These are phyloP conservation scores for Aspergillus avenaceus DNA, from an alignment of 495 filamentous ascomycete genomes.

Conservation along the genomic window DNA sequence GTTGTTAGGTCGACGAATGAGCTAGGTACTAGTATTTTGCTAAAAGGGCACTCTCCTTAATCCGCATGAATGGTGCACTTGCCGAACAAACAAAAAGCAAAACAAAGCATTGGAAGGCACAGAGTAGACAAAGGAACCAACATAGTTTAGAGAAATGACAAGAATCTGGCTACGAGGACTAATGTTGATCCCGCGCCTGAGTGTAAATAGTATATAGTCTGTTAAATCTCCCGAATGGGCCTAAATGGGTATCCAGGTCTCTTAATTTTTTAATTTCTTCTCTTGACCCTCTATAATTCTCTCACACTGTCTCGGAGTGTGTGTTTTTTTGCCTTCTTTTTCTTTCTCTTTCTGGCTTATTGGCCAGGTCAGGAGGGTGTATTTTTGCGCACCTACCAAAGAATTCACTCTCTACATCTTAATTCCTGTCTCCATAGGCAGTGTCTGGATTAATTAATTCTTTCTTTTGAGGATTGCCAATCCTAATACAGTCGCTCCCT, in stretches of 20 bases:
- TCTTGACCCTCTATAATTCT: background rate
- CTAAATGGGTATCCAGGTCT: no score
- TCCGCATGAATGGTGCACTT: no score
- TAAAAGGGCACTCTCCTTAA: no score
- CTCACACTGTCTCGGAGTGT: no score
- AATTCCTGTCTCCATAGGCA: no score
- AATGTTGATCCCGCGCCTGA: background rate
- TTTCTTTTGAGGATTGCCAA: background rate
- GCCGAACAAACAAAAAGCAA: background rate
- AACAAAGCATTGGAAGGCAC: background rate
- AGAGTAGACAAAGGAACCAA: background rate
- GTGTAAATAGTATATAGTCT: background rate
- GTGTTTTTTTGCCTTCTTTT: background rate
- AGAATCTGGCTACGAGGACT: background rate
- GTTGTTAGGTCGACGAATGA: background rate
- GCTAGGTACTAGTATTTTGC: no score
- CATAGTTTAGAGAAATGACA: background rate
- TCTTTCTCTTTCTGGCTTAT: background rate
- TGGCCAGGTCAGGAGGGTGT: background rate
- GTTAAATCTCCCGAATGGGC: background rate
- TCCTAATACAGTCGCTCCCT: background rate
- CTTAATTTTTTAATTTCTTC: no score
- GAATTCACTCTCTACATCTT: background rate
- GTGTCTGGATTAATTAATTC: background rate
- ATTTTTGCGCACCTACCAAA: background rate